Percentiles rank a stretch among this genome's conserved stretches.
Evolutionary conservation across 352 stramenopile species (phyloP).

Genomic region (Globisporangium ultimum): DNA sequence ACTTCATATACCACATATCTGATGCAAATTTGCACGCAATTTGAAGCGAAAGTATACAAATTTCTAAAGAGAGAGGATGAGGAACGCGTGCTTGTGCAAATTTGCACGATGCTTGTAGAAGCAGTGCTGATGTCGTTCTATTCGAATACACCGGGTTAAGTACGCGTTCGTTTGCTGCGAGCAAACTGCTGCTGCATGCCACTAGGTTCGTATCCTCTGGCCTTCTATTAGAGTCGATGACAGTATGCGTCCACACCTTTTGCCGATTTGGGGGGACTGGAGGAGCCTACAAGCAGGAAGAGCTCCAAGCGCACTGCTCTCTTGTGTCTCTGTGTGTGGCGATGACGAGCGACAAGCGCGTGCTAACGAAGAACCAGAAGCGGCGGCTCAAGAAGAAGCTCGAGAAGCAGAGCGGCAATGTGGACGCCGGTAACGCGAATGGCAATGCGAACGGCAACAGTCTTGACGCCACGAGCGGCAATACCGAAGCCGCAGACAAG

Average conservation of each 20-base stretch:
- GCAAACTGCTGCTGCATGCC: not conserved
- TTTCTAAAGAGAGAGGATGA: too few relatives aligned
- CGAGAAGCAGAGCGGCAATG: slow-evolving; percentile 49
- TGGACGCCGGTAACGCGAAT: not conserved
- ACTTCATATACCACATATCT: too few relatives aligned
- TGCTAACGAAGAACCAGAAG: slow-evolving; percentile 83
- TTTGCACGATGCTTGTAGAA: too few relatives aligned
- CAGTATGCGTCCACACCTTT: not conserved
- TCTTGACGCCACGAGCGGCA: too few relatives aligned
- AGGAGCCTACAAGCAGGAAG: slow-evolving; percentile 1
- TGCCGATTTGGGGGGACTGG: slow-evolving; percentile 5
- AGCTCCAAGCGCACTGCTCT: not conserved
- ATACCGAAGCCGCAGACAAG: slow-evolving; percentile 6
- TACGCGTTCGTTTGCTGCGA: too few relatives aligned
- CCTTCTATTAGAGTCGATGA: not conserved
- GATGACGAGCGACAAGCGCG: slow-evolving; percentile 23
- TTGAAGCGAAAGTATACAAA: too few relatives aligned
- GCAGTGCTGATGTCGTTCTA: too few relatives aligned
- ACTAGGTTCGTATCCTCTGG: too few relatives aligned
- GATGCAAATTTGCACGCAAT: too few relatives aligned
- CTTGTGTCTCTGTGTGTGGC: not conserved
- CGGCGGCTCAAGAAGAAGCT: slow-evolving; percentile 81
- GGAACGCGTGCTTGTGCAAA: too few relatives aligned
- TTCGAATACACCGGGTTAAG: not conserved
- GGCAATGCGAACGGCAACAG: slow-evolving; percentile 12